Evolutionary conservation across 2,329 filamentous ascomycete genomes (phyloP).

Genomic region (Colletotrichum sp.): DNA sequence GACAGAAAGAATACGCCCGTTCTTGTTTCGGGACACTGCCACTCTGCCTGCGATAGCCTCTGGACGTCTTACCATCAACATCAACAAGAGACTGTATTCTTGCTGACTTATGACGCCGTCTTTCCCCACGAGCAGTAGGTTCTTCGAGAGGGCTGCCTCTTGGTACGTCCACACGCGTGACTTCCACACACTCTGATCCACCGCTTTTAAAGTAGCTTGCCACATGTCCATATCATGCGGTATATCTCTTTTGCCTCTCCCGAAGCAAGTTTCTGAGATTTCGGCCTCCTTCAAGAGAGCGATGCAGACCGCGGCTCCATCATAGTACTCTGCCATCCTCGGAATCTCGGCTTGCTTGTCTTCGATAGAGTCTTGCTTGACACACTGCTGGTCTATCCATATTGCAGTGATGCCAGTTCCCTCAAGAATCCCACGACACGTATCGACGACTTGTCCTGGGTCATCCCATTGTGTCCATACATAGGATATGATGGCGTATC

Average conservation of each 20-base stretch:
- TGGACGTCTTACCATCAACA: neutral
- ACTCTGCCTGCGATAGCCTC: neutral
- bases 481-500: neutral
- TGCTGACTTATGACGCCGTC: neutral
- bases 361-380: neutral
- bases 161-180: neutral
- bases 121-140: neutral
- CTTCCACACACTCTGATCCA: neutral
- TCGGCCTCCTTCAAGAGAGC: neutral
- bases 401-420: neutral
- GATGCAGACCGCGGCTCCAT: fast-evolving
- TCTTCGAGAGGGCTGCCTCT: neutral
- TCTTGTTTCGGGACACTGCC: neutral
- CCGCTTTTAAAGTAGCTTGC: neutral
- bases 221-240: neutral
- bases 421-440: neutral
- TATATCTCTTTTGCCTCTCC: neutral
- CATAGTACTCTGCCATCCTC: neutral
- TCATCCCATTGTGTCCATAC: neutral
- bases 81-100: neutral
- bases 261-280: neutral
- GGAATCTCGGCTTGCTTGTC: neutral
- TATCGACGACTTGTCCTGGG: neutral
- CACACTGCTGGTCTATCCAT: neutral
- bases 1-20: neutral